Evolutionary conservation across 345 rosid genomes (phyloP).

Genomic region (Citrus hindsii): DNA sequence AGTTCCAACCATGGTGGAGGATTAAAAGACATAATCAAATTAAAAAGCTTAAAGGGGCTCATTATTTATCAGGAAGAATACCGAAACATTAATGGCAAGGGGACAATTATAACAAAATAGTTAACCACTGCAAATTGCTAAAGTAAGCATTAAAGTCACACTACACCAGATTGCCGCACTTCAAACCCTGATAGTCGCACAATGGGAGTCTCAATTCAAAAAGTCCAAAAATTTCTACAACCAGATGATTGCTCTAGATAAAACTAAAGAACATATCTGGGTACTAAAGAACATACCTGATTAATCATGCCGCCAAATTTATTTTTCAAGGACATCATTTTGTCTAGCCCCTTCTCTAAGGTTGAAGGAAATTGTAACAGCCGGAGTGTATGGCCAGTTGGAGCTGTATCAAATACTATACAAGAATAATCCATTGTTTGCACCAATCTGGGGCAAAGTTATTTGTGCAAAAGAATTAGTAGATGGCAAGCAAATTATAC

Average conservation of each 20-base stretch:
- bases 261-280: slow-evolving; percentile 51
- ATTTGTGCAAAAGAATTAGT: slow-evolving; percentile 5
- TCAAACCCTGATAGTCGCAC: background rate
- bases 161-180: background rate
- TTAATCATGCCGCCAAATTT: slow-evolving; percentile 88
- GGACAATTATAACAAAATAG: background rate
- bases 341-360: slow-evolving; percentile 88
- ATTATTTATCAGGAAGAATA: too few relatives aligned
- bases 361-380: slow-evolving; percentile 93
- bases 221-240: background rate
- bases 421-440: slow-evolving; percentile 97
- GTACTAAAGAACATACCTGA: slow-evolving; percentile 55
- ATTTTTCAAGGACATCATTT: slow-evolving; percentile 85
- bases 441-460: slow-evolving; percentile 61
- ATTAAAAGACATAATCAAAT: background rate
- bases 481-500: background rate
- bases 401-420: slow-evolving; percentile 97
- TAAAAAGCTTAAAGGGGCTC: background rate
- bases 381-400: slow-evolving; percentile 97
- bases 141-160: background rate
- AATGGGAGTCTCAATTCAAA: background rate
- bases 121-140: background rate
- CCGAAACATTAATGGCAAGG: background rate
- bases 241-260: background rate
- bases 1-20: background rate